Evolutionary conservation across 2,329 filamentous ascomycete genomes (phyloP), one percentile per base, ranked within the genome.

Genomic region (Exutisphaerella laricina): DNA sequence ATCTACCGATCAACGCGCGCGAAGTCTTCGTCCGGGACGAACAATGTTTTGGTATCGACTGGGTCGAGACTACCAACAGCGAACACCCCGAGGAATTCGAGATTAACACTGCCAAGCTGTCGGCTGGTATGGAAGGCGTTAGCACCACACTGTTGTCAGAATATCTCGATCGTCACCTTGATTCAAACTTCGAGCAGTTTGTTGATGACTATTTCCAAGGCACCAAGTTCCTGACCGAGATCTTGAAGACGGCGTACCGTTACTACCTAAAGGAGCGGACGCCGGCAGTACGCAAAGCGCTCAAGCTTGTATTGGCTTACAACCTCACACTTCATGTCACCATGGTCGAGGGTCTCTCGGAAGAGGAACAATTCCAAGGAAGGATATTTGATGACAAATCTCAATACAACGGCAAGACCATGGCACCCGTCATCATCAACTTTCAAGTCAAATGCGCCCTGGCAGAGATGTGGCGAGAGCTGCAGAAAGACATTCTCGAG

Each of bases 361-460:
- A 87, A 10, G 88, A 95, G 60, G 80, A 88, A 50, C 70, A 74
- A 17, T 74, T 89, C 62, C 75, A 85, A 41, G 90, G 89, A 52
- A 84, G 86, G 70, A 90, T 97, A 52, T 81, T 90, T 39, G 85
- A 92, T 59, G 80, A 86, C 58, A 79, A 83, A 41, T 94, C 88
- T 54, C 92, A 87, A 64, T 96, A 84, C 74, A 84, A 78, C 58
- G 89, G 89, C 60, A 90, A 90, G 73, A 89, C 84, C 25, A 82
- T 95, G 50, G 90, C 90, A 12, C 90, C 90, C 9, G 89, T 96
- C 63, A 94, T 97, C 89, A 94, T 97, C 78, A 97, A 96, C 74
- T 96, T 96, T 79, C 88, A 96, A 72, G 88, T 97, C 74, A 97
- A 97, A 78, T 92, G 86, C 60, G 89, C 89, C 41, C 82, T 97